Percentiles rank a stretch among this genome's conserved stretches.
Evolutionary conservation across 306 rosid genomes (phyloP).

Genomic region (Medicago lupulina): DNA sequence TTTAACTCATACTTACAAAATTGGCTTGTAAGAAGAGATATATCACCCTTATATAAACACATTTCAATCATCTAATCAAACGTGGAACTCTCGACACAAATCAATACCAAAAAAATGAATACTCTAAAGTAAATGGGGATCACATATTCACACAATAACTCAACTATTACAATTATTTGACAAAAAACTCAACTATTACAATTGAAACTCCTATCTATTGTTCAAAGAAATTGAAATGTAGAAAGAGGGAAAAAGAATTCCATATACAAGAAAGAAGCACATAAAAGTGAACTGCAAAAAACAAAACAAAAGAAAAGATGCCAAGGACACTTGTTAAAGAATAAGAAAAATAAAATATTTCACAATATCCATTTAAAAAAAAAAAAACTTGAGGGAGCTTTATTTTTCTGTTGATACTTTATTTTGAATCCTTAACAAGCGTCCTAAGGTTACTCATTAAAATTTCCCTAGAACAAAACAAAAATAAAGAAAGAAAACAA

Average conservation of each 20-base stretch:
- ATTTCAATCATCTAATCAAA: neutral
- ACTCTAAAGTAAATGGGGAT: neutral
- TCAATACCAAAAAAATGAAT: neutral
- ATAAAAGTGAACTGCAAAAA: neutral
- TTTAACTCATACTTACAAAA: neutral
- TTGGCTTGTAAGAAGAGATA: neutral
- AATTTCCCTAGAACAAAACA: conserved; percentile 17
- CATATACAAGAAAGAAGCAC: neutral
- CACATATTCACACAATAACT: neutral
- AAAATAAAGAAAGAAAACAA: conserved; percentile 11
- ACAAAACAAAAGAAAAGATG: neutral
- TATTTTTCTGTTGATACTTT: conserved; percentile 18
- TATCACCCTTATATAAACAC: neutral
- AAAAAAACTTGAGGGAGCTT: neutral
- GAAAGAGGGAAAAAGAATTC: neutral
- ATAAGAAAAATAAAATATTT: conserved; percentile 17
- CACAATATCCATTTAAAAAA: too few relatives aligned
- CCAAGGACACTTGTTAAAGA: conserved; percentile 9
- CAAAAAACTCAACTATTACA: neutral
- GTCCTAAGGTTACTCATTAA: conserved; percentile 21
- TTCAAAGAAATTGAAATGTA: neutral
- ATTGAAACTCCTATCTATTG: conserved; percentile 3
- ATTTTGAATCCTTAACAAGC: conserved; percentile 25
- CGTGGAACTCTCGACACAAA: neutral
- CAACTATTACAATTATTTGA: neutral